phyloP scores from a whole-genome alignment of 345 rosid species.

The Eucalyptus polybractea region DNA sequence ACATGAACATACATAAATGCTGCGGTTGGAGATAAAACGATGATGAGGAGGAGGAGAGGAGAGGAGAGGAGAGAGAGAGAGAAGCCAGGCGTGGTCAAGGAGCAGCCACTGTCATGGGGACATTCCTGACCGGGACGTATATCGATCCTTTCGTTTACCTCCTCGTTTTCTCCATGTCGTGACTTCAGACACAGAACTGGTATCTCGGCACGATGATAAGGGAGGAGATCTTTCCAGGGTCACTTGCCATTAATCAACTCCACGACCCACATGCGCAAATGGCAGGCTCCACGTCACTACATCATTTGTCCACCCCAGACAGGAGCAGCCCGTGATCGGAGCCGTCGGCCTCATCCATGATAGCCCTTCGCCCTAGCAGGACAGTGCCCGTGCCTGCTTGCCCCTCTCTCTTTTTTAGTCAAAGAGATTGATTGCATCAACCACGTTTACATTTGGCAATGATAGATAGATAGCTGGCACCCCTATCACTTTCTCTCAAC shows the following conservation, averaged over 20 bases:
- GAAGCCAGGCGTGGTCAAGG: not conserved
- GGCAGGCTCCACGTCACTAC: not conserved
- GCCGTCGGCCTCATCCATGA: not conserved
- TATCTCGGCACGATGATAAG: not conserved
- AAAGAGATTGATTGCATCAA: not conserved
- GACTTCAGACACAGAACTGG: not conserved
- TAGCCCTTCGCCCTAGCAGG: not conserved
- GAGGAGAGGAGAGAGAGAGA: too few relatives aligned
- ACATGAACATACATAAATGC: not conserved
- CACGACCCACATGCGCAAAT: not conserved
- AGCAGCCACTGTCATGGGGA: not conserved
- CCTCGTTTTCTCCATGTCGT: not conserved
- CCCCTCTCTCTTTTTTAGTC: not conserved
- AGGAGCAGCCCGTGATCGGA: not conserved
- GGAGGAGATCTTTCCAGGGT: not conserved
- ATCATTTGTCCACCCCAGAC: not conserved
- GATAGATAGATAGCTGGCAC: not conserved
- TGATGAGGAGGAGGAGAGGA: not conserved
- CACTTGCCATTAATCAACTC: not conserved
- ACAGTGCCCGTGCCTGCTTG: not conserved
- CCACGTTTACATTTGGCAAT: not conserved
- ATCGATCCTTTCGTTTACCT: not conserved
- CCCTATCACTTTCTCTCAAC: not conserved
- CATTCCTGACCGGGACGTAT: not conserved
- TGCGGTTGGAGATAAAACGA: not conserved